These are phyloP conservation scores for Podaxis sp. DNA, from an alignment of 768 basidiomycete genomes.

Conservation along the genomic window DNA sequence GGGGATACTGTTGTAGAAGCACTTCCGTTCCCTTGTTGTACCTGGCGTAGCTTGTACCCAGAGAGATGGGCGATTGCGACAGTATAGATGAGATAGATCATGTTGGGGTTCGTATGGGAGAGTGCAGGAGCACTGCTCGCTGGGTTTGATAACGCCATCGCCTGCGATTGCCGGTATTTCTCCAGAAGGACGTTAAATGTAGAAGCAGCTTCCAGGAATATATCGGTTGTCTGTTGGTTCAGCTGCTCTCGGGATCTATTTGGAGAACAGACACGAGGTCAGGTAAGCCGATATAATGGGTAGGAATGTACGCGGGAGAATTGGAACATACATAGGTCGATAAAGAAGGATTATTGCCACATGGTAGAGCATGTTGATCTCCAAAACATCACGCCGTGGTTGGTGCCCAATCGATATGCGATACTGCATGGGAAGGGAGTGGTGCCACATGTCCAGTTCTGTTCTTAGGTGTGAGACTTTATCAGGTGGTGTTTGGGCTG, in stretches of 20 bases:
- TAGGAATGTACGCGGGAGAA: not conserved
- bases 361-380: constrained; percentile 31
- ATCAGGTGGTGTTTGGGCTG: constrained; percentile 15
- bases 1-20: constrained; percentile 10
- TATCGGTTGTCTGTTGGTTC: constrained; percentile 18
- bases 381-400: constrained; percentile 25
- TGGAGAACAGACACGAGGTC: not conserved
- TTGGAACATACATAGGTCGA: constrained; percentile 23
- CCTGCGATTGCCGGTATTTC: constrained; percentile 22
- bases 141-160: not conserved
- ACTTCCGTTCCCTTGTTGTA: constrained; percentile 7
- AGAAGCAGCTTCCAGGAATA: constrained; percentile 25
- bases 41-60: constrained; percentile 18
- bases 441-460: constrained; percentile 29
- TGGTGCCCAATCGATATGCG: constrained; percentile 26
- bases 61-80: constrained; percentile 22
- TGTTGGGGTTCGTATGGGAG: constrained; percentile 22
- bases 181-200: constrained; percentile 29
- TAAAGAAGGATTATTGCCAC: constrained; percentile 27
- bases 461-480: constrained; percentile 18
- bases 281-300: not conserved
- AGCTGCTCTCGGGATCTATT: constrained; percentile 20
- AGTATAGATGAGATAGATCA: constrained; percentile 25
- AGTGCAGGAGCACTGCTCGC: constrained; percentile 11
- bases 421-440: constrained; percentile 24